Base-by-base conservation (phyloP, 2,329 filamentous ascomycete genomes). In the Fonsecaea multimorphosa region DNA sequence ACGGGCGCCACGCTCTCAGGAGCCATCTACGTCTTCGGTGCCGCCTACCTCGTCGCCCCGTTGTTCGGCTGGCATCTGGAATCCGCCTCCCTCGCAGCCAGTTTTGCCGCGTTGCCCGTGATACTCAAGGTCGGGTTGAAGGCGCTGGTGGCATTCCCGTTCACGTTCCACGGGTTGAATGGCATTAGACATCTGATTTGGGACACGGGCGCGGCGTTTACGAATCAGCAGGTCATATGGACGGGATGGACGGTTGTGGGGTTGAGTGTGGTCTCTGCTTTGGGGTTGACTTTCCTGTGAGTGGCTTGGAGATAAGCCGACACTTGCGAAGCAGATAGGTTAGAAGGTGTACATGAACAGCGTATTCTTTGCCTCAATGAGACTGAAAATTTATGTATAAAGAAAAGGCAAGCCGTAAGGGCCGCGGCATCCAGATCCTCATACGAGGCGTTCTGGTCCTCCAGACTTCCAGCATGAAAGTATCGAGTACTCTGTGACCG, bases 41-140 rank as follows among this genome's bases (percentile, higher is more conserved):
- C 88, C 71, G 87, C 89, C 61, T 97, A 97, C 84, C 89, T 97
- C 68, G 86, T 86, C 70, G 89, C 92, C 0, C 93, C 93, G 4
- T 80, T 90, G 51, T 79, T 92, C 61, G 93, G 89, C 70, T 89
- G 86, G 85, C 87, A 91, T 75, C 77, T 91, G 59, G 88, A 90
- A 77, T 86, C 83, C 31, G 85, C 85, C 24, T 85, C 82, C 24
- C 77, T 91, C 73, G 88, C 87, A 7, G 87, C 87, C 36, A 82
- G 85, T 27, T 88, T 91, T 74, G 89, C 83, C 6, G 81, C 84
- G 51, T 85, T 87, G 77, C 87, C 88, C 1, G 67, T 86, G 9
- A 78, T 81, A 16, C 81, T 82, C 31, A 89, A 91, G 81, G 73
- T 89, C 24, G 72, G 76, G 19, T 74, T 87, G 24, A 92, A 91